Conservation (phyloP, 768 basidiomycete species). For the Leccinum arenicola region DNA sequence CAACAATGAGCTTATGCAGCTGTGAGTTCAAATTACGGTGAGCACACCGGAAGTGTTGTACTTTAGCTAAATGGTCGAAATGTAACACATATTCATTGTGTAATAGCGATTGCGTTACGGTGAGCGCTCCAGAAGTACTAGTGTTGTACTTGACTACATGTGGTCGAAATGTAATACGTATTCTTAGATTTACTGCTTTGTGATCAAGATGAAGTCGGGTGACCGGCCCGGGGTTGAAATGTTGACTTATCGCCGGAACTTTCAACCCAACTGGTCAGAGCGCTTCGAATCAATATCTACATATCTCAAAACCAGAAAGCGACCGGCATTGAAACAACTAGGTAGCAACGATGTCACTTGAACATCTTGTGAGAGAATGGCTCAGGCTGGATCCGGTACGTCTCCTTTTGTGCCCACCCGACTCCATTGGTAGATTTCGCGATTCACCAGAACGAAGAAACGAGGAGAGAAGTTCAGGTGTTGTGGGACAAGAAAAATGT, state of each 20-base stretch:
- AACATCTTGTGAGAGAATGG: conserved; percentile 50
- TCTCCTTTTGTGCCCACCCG: background rate
- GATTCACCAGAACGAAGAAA: conserved; percentile 36
- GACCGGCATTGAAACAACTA: background rate
- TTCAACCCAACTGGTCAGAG: too few species aligned
- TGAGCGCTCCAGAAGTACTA: too few species aligned
- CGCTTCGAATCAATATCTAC: background rate
- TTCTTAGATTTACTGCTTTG: too few species aligned
- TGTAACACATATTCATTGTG: too few species aligned
- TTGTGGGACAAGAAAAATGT: conserved; percentile 31
- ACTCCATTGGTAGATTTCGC: background rate
- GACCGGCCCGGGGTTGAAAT: too few species aligned
- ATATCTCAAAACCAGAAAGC: background rate
- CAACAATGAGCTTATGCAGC: background rate
- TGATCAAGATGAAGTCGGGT: too few species aligned
- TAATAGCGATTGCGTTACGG: too few species aligned
- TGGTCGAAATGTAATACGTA: too few species aligned
- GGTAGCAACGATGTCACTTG: conserved; percentile 23
- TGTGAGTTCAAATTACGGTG: background rate
- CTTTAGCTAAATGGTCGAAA: background rate
- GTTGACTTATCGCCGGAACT: too few species aligned
- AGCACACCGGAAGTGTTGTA: background rate
- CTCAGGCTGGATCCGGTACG: conserved; percentile 46
- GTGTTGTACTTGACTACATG: too few species aligned
- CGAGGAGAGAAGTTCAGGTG: conserved; percentile 34